Percentiles rank a stretch among this genome's conserved stretches.
Conservation (phyloP, 192 early-diverging fungal species). For the Martensiomyces pterosporus region DNA sequence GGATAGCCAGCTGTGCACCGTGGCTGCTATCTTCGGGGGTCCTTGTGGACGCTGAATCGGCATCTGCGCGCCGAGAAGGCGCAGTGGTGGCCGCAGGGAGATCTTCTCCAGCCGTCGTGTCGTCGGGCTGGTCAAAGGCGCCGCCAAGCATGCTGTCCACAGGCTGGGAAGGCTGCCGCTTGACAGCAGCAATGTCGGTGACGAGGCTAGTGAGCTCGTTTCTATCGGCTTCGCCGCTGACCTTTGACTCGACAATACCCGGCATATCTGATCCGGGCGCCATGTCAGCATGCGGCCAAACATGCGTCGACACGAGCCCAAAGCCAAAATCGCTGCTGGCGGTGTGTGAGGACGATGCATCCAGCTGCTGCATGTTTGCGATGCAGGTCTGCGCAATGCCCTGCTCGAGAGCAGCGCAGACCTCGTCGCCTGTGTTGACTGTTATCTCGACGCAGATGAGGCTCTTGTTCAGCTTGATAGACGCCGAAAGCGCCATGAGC, state of each 20-base stretch:
- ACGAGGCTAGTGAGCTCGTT: slow-evolving; percentile 33
- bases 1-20: no score
- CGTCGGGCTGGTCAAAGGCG: neutral
- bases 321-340: slow-evolving; percentile 22
- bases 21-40: no score
- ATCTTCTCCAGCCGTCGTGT: neutral
- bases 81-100: no score
- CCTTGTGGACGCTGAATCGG: no score
- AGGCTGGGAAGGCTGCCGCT: neutral
- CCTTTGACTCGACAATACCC: slow-evolving; percentile 21
- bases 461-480: slow-evolving; percentile 74
- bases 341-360: slow-evolving; percentile 13
- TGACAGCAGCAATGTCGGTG: slow-evolving; percentile 35
- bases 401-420: slow-evolving; percentile 49
- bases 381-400: slow-evolving; percentile 50
- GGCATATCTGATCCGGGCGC: slow-evolving; percentile 25
- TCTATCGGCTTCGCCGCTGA: slow-evolving; percentile 31
- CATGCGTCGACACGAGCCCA: slow-evolving; percentile 17
- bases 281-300: slow-evolving; percentile 25
- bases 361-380: slow-evolving; percentile 50
- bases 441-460: slow-evolving; percentile 71
- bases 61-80: no score
- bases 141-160: neutral
- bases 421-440: slow-evolving; percentile 48
- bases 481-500: slow-evolving; percentile 74